Percentiles rank a stretch among this genome's conserved stretches.
Conservation (phyloP, 495 filamentous ascomycete species). For the Tricharina praecox region DNA sequence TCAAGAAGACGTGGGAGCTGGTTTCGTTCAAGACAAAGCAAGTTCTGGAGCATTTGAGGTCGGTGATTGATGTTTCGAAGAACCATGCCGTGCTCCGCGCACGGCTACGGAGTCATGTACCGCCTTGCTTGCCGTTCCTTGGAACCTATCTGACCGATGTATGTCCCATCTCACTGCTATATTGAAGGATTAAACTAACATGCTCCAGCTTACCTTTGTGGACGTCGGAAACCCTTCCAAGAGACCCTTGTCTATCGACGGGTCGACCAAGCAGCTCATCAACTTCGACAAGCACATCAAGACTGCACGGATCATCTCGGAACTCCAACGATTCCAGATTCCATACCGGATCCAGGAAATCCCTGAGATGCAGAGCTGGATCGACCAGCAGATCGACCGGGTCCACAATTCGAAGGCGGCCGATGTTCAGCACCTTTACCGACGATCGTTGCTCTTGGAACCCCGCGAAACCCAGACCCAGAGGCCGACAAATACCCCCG, state of each 20-base stretch:
- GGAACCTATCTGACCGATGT: conserved; percentile 86
- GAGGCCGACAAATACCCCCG: conserved; percentile 28
- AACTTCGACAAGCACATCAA: conserved; percentile 97
- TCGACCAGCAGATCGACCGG: conserved; percentile 65
- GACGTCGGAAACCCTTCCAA: conserved; percentile 83
- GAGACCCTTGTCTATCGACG: conserved; percentile 40
- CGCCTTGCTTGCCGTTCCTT: conserved; percentile 91
- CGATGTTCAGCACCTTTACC: conserved; percentile 68
- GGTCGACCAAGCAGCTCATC: conserved; percentile 46
- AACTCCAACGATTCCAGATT: conserved; percentile 92
- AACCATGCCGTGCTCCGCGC: conserved; percentile 86
- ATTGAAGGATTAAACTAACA: not conserved
- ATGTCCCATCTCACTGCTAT: conserved; percentile 28
- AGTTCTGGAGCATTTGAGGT: conserved; percentile 56
- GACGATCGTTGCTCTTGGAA: conserved; percentile 75
- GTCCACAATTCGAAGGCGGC: conserved; percentile 63
- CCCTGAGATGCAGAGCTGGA: conserved; percentile 85
- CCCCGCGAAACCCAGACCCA: conserved; percentile 48
- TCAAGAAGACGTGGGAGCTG: conserved; percentile 84
- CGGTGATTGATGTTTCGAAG: conserved; percentile 68
- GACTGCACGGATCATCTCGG: conserved; percentile 86
- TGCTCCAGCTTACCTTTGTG: conserved; percentile 49
- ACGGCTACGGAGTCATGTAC: conserved; percentile 70
- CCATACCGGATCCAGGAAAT: conserved; percentile 76
- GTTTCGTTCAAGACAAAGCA: conserved; percentile 74